Evolutionary conservation across 805 yeast genomes (phyloP), one percentile per base, ranked within the genome.

Genomic region (Wickerhamomyces kurtzmanii): DNA sequence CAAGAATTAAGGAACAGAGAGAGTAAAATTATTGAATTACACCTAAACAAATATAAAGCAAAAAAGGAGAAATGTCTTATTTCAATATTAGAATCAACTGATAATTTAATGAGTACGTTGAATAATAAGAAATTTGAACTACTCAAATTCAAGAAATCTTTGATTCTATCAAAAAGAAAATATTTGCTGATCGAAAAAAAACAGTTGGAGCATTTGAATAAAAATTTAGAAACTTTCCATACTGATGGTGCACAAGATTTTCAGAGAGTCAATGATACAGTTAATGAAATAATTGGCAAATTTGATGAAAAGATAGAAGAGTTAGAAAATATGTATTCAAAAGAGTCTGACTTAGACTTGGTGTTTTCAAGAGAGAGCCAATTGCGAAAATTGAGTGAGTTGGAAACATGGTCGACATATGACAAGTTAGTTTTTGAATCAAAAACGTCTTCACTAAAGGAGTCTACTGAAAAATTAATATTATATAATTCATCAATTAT

Each of bases 1-100:
- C 81, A 71, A 29, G 80, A 74, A 34, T 59, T 85, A 29, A 57
- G 82, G 37, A 47, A 49, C 0, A 59, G 85, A 28, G 83, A 76
- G 43, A 38, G 51, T 5, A 41, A 49, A 13, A 51, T 61, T 31
- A 52, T 73, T 3, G 56, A 63, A 10, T 43, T 50, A 15, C 56
- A 62, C 2, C 22, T 66, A 4, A 43, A 48, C 4, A 56, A 53
- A 24, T 59, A 49, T 22, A 55, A 49, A 12, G 30, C 47, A 6
- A 47, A 52, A 12, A 49, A 61, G 24, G 62, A 57, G 14, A 55
- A 57, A 28, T 61, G 71, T 16, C 47, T 57, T 6, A 42, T 53
- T 14, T 46, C 58, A 11, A 42, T 70, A 4, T 32, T 62, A 19
- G 69, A 65, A 22, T 53, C 62, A 20, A 48, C 72, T 15, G 60